These are phyloP conservation scores for Yamadazyma dushanensis DNA, from an alignment of 1,139 yeast genomes.

Conservation along the genomic window DNA sequence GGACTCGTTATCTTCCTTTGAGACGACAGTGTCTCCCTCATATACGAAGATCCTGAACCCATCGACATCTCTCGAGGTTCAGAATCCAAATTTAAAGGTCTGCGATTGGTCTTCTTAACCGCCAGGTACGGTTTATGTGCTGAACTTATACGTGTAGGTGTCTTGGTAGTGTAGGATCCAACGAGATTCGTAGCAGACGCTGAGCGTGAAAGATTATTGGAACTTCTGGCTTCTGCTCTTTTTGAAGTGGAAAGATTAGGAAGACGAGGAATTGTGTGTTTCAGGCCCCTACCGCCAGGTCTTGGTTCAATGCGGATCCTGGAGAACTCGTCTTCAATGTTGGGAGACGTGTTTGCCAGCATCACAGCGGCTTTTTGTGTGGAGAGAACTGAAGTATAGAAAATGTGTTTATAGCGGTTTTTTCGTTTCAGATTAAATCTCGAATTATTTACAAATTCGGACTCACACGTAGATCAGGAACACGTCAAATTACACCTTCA, in stretches of 20 bases:
- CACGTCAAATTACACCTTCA: not conserved
- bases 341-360: slow-evolving; percentile 9
- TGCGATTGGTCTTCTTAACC: slow-evolving; percentile 5
- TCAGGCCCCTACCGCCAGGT: not conserved
- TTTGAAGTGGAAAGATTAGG: slow-evolving; percentile 17
- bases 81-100: slow-evolving; percentile 3
- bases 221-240: slow-evolving; percentile 15
- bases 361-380: not conserved
- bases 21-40: slow-evolving; percentile 19
- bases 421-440: slow-evolving; percentile 3
- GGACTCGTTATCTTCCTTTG: slow-evolving; percentile 14
- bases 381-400: not conserved
- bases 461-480: slow-evolving; percentile 4
- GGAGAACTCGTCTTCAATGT: slow-evolving; percentile 17
- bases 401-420: not conserved
- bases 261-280: slow-evolving; percentile 12
- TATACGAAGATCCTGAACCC: slow-evolving; percentile 13
- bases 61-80: no score
- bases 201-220: slow-evolving; percentile 9
- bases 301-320: slow-evolving; percentile 12
- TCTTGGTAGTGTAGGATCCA: slow-evolving; percentile 9
- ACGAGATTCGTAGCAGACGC: slow-evolving; percentile 10
- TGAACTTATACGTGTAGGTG: slow-evolving; percentile 11
- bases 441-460: slow-evolving; percentile 6
- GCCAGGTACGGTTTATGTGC: slow-evolving; percentile 11